Evolutionary conservation across 176 grass and related monocot species (phyloP).

Genomic region (Secale cereale): DNA sequence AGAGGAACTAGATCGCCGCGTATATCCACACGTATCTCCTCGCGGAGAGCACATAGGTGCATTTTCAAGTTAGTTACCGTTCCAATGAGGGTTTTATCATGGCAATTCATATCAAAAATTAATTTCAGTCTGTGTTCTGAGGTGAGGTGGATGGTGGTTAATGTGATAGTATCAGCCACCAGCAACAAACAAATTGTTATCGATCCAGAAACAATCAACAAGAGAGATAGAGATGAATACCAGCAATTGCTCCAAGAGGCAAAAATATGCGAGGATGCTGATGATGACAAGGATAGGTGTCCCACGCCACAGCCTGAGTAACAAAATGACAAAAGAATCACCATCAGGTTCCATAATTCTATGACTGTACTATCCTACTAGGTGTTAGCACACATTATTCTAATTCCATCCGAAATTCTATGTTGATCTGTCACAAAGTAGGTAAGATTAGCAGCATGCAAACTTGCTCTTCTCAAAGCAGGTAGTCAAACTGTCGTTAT

Average conservation of each 20-base stretch:
- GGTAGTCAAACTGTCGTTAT: not conserved
- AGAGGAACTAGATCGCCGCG: constrained; percentile 49
- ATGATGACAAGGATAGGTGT: constrained; percentile 71
- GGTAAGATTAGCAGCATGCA: not conserved
- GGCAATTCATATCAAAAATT: not conserved
- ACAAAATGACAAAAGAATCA: constrained; percentile 17
- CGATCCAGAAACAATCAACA: not conserved
- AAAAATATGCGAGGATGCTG: constrained; percentile 88
- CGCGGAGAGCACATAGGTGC: constrained; percentile 28
- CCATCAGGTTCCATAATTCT: not conserved
- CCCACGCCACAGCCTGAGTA: constrained; percentile 62
- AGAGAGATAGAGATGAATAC: constrained; percentile 22
- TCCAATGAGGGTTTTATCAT: no score
- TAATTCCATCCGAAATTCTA: not conserved
- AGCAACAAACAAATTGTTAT: no score
- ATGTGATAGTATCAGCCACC: not conserved
- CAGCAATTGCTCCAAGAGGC: constrained; percentile 81
- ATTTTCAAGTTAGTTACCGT: not conserved
- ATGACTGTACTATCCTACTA: not conserved
- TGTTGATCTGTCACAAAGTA: not conserved
- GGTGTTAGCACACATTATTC: not conserved
- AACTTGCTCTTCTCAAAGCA: not conserved
- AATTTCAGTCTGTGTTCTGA: not conserved
- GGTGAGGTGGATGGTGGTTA: not conserved
- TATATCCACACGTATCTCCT: constrained; percentile 81